A percentile compares a stretch with the other conserved stretches of the same genome.
Conservation (phyloP, 2,329 filamentous ascomycete genomes). For the Kalaharituber pfeilii region DNA sequence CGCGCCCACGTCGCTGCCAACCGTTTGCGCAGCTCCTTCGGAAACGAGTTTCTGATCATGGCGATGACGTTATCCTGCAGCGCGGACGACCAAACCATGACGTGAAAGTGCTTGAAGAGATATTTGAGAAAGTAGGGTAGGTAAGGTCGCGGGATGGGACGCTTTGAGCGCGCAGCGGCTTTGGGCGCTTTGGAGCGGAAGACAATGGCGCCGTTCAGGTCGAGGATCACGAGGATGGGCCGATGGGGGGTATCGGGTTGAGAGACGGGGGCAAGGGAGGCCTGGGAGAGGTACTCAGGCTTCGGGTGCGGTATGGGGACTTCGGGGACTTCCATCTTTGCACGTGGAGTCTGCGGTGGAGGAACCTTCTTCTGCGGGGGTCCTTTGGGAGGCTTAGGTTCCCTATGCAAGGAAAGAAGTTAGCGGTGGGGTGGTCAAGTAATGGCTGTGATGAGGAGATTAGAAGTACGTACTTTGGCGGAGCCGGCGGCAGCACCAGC, state of each 20-base stretch:
- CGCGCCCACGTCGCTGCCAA: conserved; percentile 62
- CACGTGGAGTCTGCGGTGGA: too few species aligned
- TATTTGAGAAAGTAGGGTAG: conserved; percentile 53
- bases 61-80: conserved; percentile 50
- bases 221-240: conserved; percentile 64
- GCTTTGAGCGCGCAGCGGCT: conserved; percentile 26
- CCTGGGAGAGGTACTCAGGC: neutral
- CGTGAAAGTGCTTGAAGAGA: conserved; percentile 54
- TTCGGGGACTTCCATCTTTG: too few species aligned
- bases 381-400: too few species aligned
- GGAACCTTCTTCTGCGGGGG: too few species aligned
- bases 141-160: conserved; percentile 49
- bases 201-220: conserved; percentile 84
- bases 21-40: conserved; percentile 33
- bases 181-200: conserved; percentile 42
- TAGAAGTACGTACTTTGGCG: too few species aligned
- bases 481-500: too few species aligned
- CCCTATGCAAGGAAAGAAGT: too few species aligned
- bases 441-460: too few species aligned
- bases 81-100: conserved; percentile 87
- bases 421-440: too few species aligned
- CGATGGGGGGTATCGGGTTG: conserved; percentile 34
- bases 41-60: conserved; percentile 51
- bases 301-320: neutral
- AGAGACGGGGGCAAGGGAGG: conserved; percentile 34